These are phyloP conservation scores for Atkinsonella texensis DNA, from an alignment of 2,329 filamentous ascomycete species.

Conservation along the genomic window DNA sequence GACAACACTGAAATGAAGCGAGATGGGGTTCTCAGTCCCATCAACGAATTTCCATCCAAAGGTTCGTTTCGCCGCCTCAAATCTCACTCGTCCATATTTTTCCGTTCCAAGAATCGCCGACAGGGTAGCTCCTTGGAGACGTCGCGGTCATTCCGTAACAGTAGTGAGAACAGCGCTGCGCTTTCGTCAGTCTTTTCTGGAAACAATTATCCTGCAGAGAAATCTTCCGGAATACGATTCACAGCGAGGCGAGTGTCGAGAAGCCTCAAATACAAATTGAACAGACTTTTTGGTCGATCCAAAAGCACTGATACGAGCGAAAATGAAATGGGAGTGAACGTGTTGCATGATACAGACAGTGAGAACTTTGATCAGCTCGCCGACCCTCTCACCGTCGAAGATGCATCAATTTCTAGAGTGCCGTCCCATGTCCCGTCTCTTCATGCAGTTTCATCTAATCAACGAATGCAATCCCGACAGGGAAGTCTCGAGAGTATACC, in stretches of 20 bases:
- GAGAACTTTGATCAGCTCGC: slow-evolving; percentile 22
- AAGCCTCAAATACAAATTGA: slow-evolving; percentile 49
- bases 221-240: slow-evolving; percentile 26
- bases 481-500: slow-evolving; percentile 41
- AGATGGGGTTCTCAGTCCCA: slow-evolving; percentile 21
- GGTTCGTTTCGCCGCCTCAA: slow-evolving; percentile 24
- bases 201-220: slow-evolving; percentile 13
- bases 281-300: slow-evolving; percentile 23
- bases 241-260: slow-evolving; percentile 51
- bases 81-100: slow-evolving; percentile 31
- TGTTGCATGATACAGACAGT: slow-evolving; percentile 13
- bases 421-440: slow-evolving; percentile 37
- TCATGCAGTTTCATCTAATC: slow-evolving; percentile 32
- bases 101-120: slow-evolving; percentile 25
- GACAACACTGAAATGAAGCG: neutral
- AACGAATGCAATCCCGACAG: slow-evolving; percentile 37
- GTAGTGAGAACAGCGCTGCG: slow-evolving; percentile 27
- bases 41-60: slow-evolving; percentile 23
- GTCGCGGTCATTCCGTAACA: slow-evolving; percentile 37
- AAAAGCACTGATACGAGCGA: slow-evolving; percentile 11
- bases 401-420: slow-evolving; percentile 35
- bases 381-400: slow-evolving; percentile 23
- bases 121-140: slow-evolving; percentile 24
- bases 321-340: slow-evolving; percentile 2
- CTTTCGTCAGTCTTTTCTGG: slow-evolving; percentile 20